Base-by-base conservation (phyloP, 345 rosid genomes). In the Gossypium thurberi region DNA sequence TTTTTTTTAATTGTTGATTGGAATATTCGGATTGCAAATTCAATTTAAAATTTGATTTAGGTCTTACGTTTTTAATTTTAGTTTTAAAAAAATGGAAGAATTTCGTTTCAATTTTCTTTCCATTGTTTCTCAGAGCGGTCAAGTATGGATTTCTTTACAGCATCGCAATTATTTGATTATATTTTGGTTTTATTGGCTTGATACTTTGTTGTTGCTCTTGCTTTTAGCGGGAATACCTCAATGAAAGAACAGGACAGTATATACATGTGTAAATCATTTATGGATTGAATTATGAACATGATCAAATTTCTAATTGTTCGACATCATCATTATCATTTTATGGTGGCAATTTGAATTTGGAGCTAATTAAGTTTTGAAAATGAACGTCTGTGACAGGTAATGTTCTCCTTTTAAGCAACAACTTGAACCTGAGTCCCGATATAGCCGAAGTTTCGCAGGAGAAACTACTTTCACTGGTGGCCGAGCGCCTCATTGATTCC, bases 401-500 rank as follows among this genome's bases (percentile, higher is more conserved):
- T 81, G 86, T 89, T 78, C 97, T 95, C 44, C 88, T 92, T 26
- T 74, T 95, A 70, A 84, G 86, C 88, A 95, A 95, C 88, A 84
- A 85, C 74, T 82, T 95, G 84, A 95, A 84, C 71, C 87, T 95
- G 71, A 91, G 82, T 81, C 85, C 92, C 7, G 99, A 95, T 25
- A 78, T 76, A 52, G 80, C 87, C n/a, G 98, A 95, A 81, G 96
- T 95, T 77, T 92, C 98, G 4, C 99, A 92, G 81, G 99, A 95
- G 88, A 88, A 88, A 79, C 81, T 95, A 86, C 77, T 95, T 72
- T 90, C 97, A 0, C 86, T 95, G 60, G 96, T 95, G 50, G 99
- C 93, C 0, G 98, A 95, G 26, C 84, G 96, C 42, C 77, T 95
- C 67, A 92, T 95, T 80, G 99, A 95, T 85, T 91, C 98, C 78